Evolutionary conservation across 495 filamentous ascomycete genomes (phyloP), one percentile per base, ranked within the genome.

Genomic region (Trichoderma orchidacearum): DNA sequence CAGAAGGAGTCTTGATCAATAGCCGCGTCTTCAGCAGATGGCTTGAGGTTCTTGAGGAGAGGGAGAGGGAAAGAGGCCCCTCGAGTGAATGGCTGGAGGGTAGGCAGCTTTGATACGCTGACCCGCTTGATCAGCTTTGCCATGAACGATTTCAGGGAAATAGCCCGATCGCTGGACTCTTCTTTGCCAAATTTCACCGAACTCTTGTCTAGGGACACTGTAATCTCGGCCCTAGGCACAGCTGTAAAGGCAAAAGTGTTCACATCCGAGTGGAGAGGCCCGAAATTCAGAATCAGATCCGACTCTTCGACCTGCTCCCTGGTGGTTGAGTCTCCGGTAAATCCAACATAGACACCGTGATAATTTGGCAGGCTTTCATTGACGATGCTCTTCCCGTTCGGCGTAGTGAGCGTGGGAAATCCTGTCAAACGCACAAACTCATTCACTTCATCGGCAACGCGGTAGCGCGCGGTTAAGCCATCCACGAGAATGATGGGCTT

Each of bases 1-100:
- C 70, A 74, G n/a, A 74, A 62, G 35, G 59, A 70, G 54, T 74
- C 68, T 36, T 72, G 71, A 15, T 57, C 60, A 12, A 71, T 58
- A 2, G 53, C 61, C 2, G 3, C 51, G 28, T 31, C 28, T 2
- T 53, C 27, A 13, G 51, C 8, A 53, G 25, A 3, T 8, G n/a
- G 17, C 55, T 23, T 36, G 62, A 45, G 32, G 15, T n/a, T 32
- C 15, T 58, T 51, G 9, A 48, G 41, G 8, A 25, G 21, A 48
- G 7, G 18, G 15, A 9, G 41, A 6, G 41, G 6, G 21, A 9
- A 48, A 28, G 41, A 27, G 7, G 41, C 6, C 6, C 41, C 41
- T 9, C 21, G 18, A 6, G 9, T 48, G 21, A 48, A 48, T 27
- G 41, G 6, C 17, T 15, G 28, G 38, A 31, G 4, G 36, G 18